Evolutionary conservation across 768 basidiomycete genomes (phyloP).

Genomic region (Leccinellum albellum): DNA sequence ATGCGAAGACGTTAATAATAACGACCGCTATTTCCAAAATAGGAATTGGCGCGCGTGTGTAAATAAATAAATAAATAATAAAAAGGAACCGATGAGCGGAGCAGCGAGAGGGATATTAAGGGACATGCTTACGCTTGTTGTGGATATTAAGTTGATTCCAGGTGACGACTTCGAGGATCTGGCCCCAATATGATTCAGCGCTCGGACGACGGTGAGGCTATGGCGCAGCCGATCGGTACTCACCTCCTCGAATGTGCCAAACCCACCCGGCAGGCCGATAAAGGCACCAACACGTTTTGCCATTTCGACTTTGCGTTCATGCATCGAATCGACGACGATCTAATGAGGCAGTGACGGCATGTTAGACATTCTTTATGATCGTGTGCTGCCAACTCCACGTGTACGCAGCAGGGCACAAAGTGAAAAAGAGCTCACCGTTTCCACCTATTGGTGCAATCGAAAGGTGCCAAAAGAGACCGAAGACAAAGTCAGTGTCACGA

Average conservation of each 20-base stretch:
- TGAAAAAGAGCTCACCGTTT: slow-evolving; percentile 26
- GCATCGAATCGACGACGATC: slow-evolving; percentile 79
- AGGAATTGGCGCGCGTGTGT: background rate
- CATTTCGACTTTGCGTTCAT: slow-evolving; percentile 90
- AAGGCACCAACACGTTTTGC: slow-evolving; percentile 77
- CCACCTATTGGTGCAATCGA: slow-evolving; percentile 16
- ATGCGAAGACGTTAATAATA: slow-evolving; percentile 79
- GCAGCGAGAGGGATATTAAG: background rate
- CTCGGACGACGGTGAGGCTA: slow-evolving; percentile 4
- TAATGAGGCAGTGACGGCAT: slow-evolving; percentile 23
- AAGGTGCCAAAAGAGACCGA: background rate
- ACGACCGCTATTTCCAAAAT: slow-evolving; percentile 58
- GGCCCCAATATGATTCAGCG: background rate
- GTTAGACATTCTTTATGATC: slow-evolving; percentile 8
- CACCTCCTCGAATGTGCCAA: slow-evolving; percentile 92
- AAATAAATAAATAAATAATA: background rate
- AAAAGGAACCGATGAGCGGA: background rate
- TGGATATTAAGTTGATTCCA: slow-evolving; percentile 94
- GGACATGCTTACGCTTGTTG: slow-evolving; percentile 59
- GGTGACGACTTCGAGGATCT: slow-evolving; percentile 89
- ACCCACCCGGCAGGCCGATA: slow-evolving; percentile 88
- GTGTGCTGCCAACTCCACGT: slow-evolving; percentile 1
- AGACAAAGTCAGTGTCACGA: slow-evolving; percentile 10
- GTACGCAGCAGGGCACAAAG: background rate
- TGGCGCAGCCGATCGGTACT: background rate